Conservation (phyloP, 306 rosid genomes). For the Cajanus cajan region DNA sequence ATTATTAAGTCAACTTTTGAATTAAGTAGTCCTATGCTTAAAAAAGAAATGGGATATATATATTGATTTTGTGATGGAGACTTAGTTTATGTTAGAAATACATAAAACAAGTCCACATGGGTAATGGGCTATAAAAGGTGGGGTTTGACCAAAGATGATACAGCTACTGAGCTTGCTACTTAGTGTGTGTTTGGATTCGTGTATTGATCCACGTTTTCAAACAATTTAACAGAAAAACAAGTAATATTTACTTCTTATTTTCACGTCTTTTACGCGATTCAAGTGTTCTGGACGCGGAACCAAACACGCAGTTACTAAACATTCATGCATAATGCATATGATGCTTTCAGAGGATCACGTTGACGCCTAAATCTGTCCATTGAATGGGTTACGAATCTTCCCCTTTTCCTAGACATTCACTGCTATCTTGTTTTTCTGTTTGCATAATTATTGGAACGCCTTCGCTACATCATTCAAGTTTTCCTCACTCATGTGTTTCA, state of each 20-base stretch:
- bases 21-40: too few relatives aligned
- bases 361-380: conserved; percentile 33
- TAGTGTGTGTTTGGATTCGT: too few relatives aligned
- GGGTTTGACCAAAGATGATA: conserved; percentile 4
- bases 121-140: not conserved
- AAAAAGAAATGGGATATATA: not conserved
- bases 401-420: not conserved
- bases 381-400: conserved; percentile 40
- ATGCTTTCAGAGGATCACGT: conserved; percentile 13
- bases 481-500: not conserved
- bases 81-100: not conserved
- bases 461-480: too few relatives aligned
- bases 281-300: too few relatives aligned
- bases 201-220: too few relatives aligned
- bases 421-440: conserved; percentile 30
- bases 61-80: not conserved
- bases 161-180: too few relatives aligned
- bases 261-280: too few relatives aligned
- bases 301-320: too few relatives aligned
- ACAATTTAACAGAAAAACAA: too few relatives aligned
- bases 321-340: conserved; percentile 20
- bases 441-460: conserved; percentile 27
- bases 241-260: too few relatives aligned
- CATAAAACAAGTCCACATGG: conserved; percentile 4
- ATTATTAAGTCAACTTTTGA: too few relatives aligned